Conservation (phyloP, 1,139 yeast species). For the Meyerozyma guilliermondii region DNA sequence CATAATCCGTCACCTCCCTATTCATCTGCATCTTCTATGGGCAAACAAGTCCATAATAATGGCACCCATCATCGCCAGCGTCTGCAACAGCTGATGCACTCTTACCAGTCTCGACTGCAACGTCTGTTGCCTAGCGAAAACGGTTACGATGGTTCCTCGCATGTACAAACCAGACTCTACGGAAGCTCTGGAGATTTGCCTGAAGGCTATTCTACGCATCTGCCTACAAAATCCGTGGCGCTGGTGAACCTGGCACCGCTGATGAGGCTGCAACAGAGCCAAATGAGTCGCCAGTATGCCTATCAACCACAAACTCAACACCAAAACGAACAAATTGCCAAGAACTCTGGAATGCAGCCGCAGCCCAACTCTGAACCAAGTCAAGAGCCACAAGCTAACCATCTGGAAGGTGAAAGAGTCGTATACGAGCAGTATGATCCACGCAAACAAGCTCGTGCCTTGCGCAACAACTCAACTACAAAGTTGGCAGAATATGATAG, state of each 20-base stretch:
- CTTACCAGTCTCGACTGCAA: background rate
- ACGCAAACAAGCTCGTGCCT: background rate
- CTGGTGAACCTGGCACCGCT: background rate
- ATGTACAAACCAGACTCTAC: background rate
- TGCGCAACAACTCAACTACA: background rate
- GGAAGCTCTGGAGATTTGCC: background rate
- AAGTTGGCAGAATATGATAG: background rate
- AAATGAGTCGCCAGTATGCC: too few relatives aligned
- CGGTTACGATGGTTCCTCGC: background rate
- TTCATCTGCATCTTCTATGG: background rate
- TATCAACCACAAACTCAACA: background rate
- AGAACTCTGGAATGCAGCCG: background rate
- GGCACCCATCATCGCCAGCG: background rate
- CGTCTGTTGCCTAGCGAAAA: background rate
- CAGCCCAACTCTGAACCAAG: background rate
- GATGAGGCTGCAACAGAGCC: background rate
- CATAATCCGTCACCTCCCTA: background rate
- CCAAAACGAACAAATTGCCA: background rate
- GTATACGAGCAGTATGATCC: background rate
- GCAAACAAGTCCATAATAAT: slow-evolving; percentile 1
- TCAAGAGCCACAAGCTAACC: background rate
- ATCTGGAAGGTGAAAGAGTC: background rate
- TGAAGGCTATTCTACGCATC: background rate
- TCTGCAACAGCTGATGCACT: background rate
- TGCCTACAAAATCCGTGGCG: background rate